Base-by-base conservation (phyloP, 2,329 filamentous ascomycete genomes). In the Dactylellina haptotyla region DNA sequence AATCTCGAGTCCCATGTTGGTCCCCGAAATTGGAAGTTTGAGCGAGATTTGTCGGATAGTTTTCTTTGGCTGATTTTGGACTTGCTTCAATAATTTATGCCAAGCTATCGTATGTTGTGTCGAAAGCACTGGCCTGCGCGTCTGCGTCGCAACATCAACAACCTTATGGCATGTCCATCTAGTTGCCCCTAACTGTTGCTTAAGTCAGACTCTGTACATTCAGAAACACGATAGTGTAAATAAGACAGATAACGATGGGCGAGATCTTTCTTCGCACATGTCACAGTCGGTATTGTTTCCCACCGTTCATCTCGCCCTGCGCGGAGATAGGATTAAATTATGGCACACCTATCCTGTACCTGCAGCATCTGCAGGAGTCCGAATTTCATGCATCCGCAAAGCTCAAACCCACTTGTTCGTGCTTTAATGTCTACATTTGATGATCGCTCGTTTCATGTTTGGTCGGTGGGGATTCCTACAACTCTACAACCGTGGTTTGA, bases 21-120 rank as follows among this genome's bases (percentile, higher is more conserved):
- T 53, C 66, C 12, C 66, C 66, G 58, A 71, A 71, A 71, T 64
- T 57, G 66, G 66, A 39, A 71, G 66, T 43, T 63, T 63, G 57
- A 5, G 66, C 57, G 66, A 71, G 66, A 63, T 41, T 26, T 56
- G n/a, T 62, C 66, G 66, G 66, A 62, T 58, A 43, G 66, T 58
- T 70, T 70, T 48, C 57, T 28, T n/a, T 34, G 50, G 48, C 45
- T 23, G 26, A 20, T 34, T 61, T 56, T 41, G 54, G 46, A 28
- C n/a, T 10, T 48, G 41, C 41, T 58, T 23, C 32, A 34, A 30
- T n/a, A n/a, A 54, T 43, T 41, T 30, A 30, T 6, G 14, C 32
- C 14, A 14, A 34, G 14, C 14, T 34, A 34, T 6, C 32, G 32
- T 34, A 34, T 41, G 37, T 41, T 16, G 37, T 16, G 12, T n/a